phyloP scores from a whole-genome alignment of 2,329 filamentous ascomycete genomes.

The Alternaria ethzedia region DNA sequence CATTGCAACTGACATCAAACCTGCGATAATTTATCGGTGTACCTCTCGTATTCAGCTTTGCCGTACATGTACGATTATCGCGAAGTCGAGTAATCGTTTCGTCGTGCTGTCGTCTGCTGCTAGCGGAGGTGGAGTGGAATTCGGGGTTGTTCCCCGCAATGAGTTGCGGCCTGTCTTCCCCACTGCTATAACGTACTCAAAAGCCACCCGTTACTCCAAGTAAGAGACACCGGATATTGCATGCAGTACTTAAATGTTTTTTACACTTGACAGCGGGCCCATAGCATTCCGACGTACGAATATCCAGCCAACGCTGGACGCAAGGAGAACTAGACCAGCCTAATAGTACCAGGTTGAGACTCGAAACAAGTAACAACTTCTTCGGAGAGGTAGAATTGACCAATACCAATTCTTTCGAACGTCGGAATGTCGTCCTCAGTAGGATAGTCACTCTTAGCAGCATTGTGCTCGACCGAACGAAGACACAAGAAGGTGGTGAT shows the following conservation, averaged over 20 bases:
- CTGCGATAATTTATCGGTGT: background rate
- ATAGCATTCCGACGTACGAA: too few species aligned
- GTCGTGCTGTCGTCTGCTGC: background rate
- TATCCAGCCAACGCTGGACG: background rate
- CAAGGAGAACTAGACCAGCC: background rate
- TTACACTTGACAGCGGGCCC: too few species aligned
- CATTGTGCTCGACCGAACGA: background rate
- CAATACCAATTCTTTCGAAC: background rate
- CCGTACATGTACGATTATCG: background rate
- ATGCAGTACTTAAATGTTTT: background rate
- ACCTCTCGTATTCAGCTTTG: background rate
- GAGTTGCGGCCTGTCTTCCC: background rate
- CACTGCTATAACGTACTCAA: background rate
- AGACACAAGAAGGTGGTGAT: background rate
- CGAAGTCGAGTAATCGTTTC: background rate
- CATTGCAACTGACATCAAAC: background rate
- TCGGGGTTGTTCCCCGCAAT: background rate
- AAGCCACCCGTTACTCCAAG: background rate
- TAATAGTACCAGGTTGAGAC: background rate
- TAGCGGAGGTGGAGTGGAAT: background rate
- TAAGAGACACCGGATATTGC: too few species aligned
- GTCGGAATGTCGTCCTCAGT: background rate
- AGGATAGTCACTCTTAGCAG: background rate
- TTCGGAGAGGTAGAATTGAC: background rate
- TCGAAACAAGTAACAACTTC: background rate